These are phyloP conservation scores for Anaeramoeba ignava DNA, from an alignment of 78 protist genomes.

Conservation along the genomic window DNA sequence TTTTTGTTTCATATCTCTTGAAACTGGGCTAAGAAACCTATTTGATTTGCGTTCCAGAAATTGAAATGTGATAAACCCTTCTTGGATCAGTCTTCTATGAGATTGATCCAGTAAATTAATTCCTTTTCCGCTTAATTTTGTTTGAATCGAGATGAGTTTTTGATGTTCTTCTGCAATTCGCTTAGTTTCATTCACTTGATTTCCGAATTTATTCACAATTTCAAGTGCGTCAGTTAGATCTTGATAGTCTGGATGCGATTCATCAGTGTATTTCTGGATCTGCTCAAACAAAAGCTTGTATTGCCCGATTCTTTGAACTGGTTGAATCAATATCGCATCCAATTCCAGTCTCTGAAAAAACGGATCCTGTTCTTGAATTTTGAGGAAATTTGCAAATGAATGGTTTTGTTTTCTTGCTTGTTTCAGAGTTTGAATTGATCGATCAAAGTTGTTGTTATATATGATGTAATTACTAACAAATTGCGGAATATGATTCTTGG, in stretches of 20 bases:
- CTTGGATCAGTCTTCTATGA: no score
- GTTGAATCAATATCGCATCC: background rate
- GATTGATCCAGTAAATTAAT: no score
- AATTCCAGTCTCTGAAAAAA: background rate
- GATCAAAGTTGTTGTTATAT: background rate
- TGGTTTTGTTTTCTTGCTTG: background rate
- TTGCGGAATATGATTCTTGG: background rate
- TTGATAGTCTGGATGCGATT: background rate
- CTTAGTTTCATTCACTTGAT: background rate
- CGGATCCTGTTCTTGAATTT: background rate
- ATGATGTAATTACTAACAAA: background rate
- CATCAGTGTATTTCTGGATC: background rate
- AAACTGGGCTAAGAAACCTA: no score
- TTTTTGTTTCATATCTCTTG: no score
- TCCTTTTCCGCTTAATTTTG: no score
- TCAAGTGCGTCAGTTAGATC: background rate
- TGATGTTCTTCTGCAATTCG: no score
- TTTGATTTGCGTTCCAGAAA: no score
- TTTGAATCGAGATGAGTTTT: no score
- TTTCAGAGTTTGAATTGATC: background rate
- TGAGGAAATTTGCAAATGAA: background rate
- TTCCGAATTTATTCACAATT: background rate
- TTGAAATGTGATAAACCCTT: no score
- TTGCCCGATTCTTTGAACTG: background rate
- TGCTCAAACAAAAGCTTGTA: background rate